Conservation (phyloP, 2,329 filamentous ascomycete genomes). For the Cordyceps militaris region DNA sequence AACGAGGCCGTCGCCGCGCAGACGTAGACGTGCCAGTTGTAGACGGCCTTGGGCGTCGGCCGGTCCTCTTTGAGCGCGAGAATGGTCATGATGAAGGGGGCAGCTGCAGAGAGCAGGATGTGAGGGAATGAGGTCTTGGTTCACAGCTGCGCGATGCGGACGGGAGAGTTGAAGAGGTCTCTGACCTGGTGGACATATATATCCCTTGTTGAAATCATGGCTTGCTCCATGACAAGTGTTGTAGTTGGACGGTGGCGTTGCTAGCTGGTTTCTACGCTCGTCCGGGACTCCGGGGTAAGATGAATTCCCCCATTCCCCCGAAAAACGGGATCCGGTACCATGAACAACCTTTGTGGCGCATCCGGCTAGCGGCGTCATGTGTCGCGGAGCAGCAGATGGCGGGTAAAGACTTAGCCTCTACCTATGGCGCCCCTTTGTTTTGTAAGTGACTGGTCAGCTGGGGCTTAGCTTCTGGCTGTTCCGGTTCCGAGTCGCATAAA, state of each 20-base stretch:
- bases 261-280: neutral
- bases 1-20: conserved; percentile 49
- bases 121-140: too few relatives aligned
- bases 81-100: conserved; percentile 33
- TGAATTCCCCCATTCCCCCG: neutral
- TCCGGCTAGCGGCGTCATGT: neutral
- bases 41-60: conserved; percentile 49
- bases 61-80: conserved; percentile 48
- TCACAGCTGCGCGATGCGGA: neutral
- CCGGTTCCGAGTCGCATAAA: neutral
- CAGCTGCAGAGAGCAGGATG: neutral
- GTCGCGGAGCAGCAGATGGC: neutral
- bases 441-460: neutral
- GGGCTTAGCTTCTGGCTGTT: neutral
- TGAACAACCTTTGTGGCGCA: neutral
- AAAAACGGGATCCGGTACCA: neutral
- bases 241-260: neutral
- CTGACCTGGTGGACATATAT: neutral
- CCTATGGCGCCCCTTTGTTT: neutral
- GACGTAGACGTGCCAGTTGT: conserved; percentile 54
- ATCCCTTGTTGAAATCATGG: neutral
- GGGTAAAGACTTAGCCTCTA: neutral
- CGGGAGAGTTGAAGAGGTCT: neutral
- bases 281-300: neutral
- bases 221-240: neutral